These are phyloP conservation scores for Podospora tetraspora DNA, from an alignment of 495 filamentous ascomycete species.

Conservation along the genomic window DNA sequence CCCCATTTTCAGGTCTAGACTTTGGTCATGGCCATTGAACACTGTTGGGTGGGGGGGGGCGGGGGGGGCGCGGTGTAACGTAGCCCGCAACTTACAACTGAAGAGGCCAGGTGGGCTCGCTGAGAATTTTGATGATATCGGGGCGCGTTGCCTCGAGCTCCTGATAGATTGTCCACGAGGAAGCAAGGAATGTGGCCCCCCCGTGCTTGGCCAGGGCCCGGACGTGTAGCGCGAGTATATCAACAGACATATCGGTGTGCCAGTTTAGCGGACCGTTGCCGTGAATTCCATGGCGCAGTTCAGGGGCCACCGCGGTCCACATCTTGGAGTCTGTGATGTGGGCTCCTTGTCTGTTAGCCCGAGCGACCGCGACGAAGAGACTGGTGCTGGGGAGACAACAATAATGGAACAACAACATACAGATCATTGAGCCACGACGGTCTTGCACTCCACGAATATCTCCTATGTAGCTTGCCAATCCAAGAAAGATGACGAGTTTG, in stretches of 20 bases:
- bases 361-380: not conserved
- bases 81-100: conserved; percentile 34
- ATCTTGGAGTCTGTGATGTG: conserved; percentile 41
- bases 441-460: conserved; percentile 47
- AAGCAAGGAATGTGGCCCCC: conserved; percentile 39
- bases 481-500: conserved; percentile 46
- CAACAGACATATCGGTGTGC: conserved; percentile 43
- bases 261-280: conserved; percentile 37
- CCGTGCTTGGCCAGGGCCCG: conserved; percentile 34
- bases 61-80: no score
- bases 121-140: conserved; percentile 28
- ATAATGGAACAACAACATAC: conserved; percentile 25
- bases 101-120: conserved; percentile 35
- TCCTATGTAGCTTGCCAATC: conserved; percentile 47
- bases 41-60: no score
- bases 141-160: conserved; percentile 32
- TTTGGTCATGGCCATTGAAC: not conserved
- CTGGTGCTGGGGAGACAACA: not conserved
- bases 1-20: not conserved
- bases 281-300: conserved; percentile 44
- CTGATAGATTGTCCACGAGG: conserved; percentile 37
- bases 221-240: conserved; percentile 41
- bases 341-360: conserved; percentile 22
- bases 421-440: conserved; percentile 41
- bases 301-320: conserved; percentile 34